Conservation (phyloP, 345 rosid genomes). For the Syzygium aqueum region DNA sequence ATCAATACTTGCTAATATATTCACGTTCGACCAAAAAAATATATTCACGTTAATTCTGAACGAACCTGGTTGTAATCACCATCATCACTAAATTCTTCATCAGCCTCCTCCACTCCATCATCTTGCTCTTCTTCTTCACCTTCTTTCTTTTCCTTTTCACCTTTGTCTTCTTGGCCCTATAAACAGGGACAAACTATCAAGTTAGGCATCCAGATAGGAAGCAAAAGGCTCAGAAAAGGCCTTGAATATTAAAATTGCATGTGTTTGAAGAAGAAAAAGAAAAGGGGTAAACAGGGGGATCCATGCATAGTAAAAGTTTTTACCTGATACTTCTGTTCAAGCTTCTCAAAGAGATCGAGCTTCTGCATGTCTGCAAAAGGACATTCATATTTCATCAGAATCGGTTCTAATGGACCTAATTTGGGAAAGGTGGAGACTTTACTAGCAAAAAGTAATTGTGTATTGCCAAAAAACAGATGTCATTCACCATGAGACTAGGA, state of each 20-base stretch:
- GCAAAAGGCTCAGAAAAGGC: background rate
- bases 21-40: no score
- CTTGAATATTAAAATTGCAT: background rate
- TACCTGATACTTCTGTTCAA: slow-evolving; percentile 32
- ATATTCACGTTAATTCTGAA: background rate
- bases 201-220: background rate
- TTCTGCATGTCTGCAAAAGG: slow-evolving; percentile 16
- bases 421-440: background rate
- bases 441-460: background rate
- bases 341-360: slow-evolving; percentile 32
- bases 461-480: background rate
- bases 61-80: slow-evolving; percentile 44
- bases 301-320: background rate
- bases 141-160: slow-evolving; percentile 27
- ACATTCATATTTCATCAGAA: slow-evolving; percentile 3
- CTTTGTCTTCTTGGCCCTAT: slow-evolving; percentile 30
- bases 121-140: slow-evolving; percentile 32
- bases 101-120: slow-evolving; percentile 23
- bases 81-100: slow-evolving; percentile 33
- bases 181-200: background rate
- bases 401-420: background rate
- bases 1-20: background rate
- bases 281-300: background rate
- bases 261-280: background rate
- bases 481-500: background rate